A percentile compares a stretch with the other conserved stretches of the same genome.
Evolutionary conservation across 163 green algal genomes (phyloP).

Genomic region (Chloromonas sp.): DNA sequence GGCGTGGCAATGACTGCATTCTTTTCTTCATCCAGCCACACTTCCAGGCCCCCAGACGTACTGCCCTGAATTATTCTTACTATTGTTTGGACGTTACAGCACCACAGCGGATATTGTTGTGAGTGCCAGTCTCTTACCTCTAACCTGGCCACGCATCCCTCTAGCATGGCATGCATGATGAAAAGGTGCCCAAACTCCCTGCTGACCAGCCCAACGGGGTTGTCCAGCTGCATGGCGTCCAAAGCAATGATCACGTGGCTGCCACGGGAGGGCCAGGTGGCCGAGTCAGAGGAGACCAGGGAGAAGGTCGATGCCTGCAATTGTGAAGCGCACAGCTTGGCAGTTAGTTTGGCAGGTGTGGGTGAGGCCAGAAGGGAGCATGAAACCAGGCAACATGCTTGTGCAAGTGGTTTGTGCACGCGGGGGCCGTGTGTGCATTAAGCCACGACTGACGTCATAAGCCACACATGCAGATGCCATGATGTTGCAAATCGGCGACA

Average conservation of each 20-base stretch:
- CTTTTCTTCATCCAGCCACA: no score
- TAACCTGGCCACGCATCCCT: conserved; percentile 2
- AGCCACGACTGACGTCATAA: neutral
- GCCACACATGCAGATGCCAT: no score
- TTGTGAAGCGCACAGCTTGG: neutral
- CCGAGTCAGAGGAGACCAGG: neutral
- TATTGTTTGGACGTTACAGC: no score
- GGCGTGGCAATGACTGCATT: no score
- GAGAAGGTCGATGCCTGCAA: neutral
- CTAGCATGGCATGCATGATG: conserved; percentile 35
- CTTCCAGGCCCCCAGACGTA: no score
- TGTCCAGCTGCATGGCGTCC: neutral
- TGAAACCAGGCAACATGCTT: no score
- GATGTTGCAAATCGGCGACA: no score
- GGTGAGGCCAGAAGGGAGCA: neutral
- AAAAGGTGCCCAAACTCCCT: conserved; percentile 18
- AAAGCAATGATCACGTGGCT: neutral
- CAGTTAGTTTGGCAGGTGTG: neutral
- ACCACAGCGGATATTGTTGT: neutral
- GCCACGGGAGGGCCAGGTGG: neutral
- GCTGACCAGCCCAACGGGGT: conserved; percentile 16
- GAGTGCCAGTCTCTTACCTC: neutral
- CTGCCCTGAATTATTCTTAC: no score
- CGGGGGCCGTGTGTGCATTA: neutral
- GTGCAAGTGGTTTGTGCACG: neutral